Conservation (phyloP, 345 rosid species). For the Hibiscus syriacus region DNA sequence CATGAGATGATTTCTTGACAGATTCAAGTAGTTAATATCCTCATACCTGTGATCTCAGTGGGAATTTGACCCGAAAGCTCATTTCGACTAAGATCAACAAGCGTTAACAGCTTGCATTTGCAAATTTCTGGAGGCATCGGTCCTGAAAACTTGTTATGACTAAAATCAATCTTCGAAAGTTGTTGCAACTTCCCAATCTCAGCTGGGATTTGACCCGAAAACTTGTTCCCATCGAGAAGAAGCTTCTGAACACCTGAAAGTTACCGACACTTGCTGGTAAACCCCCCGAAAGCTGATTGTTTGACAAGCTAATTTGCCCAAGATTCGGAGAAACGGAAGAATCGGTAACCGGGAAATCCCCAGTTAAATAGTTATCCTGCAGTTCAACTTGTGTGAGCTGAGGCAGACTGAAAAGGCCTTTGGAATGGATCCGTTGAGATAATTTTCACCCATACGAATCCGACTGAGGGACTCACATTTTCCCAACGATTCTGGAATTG, state of each 20-base stretch:
- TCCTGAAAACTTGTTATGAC: conserved; percentile 68
- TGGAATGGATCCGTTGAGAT: conserved; percentile 71
- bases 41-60: conserved; percentile 67
- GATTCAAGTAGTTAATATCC: conserved; percentile 75
- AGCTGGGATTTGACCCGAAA: conserved; percentile 64
- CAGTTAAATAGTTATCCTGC: conserved; percentile 58
- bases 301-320: conserved; percentile 70
- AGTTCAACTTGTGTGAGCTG: conserved; percentile 69
- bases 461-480: conserved; percentile 59
- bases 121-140: conserved; percentile 57
- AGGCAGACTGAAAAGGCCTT: conserved; percentile 69
- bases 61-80: conserved; percentile 77
- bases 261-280: conserved; percentile 68
- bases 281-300: conserved; percentile 69
- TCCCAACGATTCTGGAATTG: conserved; percentile 70
- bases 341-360: conserved; percentile 52
- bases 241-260: conserved; percentile 80
- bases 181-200: conserved; percentile 74
- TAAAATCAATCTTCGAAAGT: conserved; percentile 72
- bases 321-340: conserved; percentile 38
- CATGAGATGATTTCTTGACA: conserved; percentile 65
- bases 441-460: conserved; percentile 89
- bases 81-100: conserved; percentile 75
- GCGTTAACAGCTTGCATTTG: conserved; percentile 69
- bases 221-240: conserved; percentile 79